These are phyloP conservation scores for Sclerotinia glacialis DNA, from an alignment of 2,329 filamentous ascomycete species.

Conservation along the genomic window DNA sequence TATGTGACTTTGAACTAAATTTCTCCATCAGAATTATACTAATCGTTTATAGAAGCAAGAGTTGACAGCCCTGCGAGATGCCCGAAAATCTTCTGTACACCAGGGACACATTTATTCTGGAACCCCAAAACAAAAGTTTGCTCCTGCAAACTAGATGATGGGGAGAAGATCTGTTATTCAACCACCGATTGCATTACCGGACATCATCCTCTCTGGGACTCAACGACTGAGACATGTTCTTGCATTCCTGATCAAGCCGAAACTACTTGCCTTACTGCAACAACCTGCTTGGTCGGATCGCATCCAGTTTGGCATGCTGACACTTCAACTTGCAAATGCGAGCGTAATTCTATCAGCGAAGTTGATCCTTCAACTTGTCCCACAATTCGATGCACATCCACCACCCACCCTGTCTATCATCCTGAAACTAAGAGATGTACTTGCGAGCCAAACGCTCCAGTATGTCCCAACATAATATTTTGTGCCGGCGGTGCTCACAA, in stretches of 20 bases:
- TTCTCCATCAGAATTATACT: neutral
- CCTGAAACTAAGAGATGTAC: conserved; percentile 25
- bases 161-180: conserved; percentile 15
- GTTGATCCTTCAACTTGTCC: conserved; percentile 22
- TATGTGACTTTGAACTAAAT: neutral
- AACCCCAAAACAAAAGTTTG: conserved; percentile 21
- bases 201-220: conserved; percentile 13
- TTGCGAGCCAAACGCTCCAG: conserved; percentile 24
- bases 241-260: conserved; percentile 17
- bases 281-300: neutral
- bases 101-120: conserved; percentile 24
- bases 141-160: conserved; percentile 21
- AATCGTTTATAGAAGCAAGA: conserved; percentile 8
- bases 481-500: conserved; percentile 26
- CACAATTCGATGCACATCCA: conserved; percentile 25
- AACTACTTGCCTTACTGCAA: conserved; percentile 16
- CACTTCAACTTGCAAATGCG: conserved; percentile 12
- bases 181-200: conserved; percentile 19
- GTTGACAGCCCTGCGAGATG: conserved; percentile 24
- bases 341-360: neutral
- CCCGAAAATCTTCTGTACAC: conserved; percentile 21
- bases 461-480: conserved; percentile 24
- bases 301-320: conserved; percentile 15
- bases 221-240: conserved; percentile 21
- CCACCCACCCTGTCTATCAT: conserved; percentile 26